Conservation (phyloP, 352 stramenopile genomes). For the Lagenidium giganteum region DNA sequence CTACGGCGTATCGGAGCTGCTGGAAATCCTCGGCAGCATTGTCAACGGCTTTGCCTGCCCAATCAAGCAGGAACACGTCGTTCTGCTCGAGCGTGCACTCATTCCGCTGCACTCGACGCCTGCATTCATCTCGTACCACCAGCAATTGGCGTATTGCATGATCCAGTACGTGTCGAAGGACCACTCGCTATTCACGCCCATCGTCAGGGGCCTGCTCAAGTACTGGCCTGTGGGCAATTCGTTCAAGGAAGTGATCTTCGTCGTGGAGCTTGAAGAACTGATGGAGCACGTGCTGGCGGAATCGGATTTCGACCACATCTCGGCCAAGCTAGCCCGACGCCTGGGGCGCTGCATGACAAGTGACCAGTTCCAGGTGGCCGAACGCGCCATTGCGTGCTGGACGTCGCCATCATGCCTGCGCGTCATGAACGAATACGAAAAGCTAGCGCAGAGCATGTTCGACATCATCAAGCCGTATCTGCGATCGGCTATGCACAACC, state of each 20-base stretch:
- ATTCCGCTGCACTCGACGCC: conserved; percentile 75
- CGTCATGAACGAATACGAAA: conserved; percentile 83
- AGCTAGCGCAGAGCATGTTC: conserved; percentile 68
- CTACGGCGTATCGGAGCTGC: conserved; percentile 70
- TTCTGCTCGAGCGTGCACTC: conserved; percentile 62
- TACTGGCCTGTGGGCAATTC: conserved; percentile 77
- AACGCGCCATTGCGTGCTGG: conserved; percentile 71
- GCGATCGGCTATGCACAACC: conserved; percentile 26
- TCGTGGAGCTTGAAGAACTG: conserved; percentile 78
- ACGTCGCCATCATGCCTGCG: conserved; percentile 58
- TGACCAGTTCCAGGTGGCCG: conserved; percentile 72
- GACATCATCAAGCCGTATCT: conserved; percentile 63
- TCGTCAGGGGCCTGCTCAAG: conserved; percentile 56
- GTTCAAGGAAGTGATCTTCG: conserved; percentile 80
- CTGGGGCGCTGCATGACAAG: conserved; percentile 59
- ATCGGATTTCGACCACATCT: conserved; percentile 50
- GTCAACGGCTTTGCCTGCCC: conserved; percentile 80
- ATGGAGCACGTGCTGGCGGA: conserved; percentile 75
- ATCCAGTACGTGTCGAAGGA: conserved; percentile 82
- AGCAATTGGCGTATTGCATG: conserved; percentile 80
- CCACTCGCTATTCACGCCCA: conserved; percentile 64
- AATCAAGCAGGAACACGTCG: conserved; percentile 78
- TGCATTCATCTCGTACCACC: conserved; percentile 76
- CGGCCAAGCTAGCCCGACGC: conserved; percentile 35
- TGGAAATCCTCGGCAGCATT: conserved; percentile 79